Conservation (phyloP, 1,139 yeast genomes). For the Kodamaea arcana region DNA sequence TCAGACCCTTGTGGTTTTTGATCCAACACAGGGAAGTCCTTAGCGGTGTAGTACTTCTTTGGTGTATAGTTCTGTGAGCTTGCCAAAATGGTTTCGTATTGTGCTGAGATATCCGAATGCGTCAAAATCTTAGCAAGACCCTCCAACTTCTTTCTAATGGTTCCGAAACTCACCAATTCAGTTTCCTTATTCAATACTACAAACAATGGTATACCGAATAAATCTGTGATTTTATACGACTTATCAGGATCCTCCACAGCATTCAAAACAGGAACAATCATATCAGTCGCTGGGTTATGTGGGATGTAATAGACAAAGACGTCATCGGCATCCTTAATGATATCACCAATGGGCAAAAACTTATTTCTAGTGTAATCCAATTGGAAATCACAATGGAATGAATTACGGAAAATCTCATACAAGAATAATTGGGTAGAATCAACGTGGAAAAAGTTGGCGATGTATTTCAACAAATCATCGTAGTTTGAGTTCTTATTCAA, state of each 20-base stretch:
- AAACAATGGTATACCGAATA: slow-evolving; percentile 75
- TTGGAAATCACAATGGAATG: slow-evolving; percentile 69
- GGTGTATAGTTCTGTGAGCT: slow-evolving; percentile 8
- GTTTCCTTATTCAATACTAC: slow-evolving; percentile 51
- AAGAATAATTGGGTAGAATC: slow-evolving; percentile 48
- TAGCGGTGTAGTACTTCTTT: slow-evolving; percentile 20
- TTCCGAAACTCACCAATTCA: slow-evolving; percentile 44
- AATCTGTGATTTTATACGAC: slow-evolving; percentile 32
- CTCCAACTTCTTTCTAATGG: slow-evolving; percentile 54
- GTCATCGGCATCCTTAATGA: slow-evolving; percentile 60
- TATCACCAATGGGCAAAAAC: slow-evolving; percentile 65
- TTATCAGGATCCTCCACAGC: slow-evolving; percentile 42
- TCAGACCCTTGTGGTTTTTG: neutral
- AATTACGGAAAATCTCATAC: slow-evolving; percentile 67
- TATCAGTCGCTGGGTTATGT: slow-evolving; percentile 36
- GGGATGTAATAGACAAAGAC: slow-evolving; percentile 69
- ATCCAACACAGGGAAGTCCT: slow-evolving; percentile 32
- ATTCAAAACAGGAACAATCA: slow-evolving; percentile 68
- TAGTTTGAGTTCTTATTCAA: slow-evolving; percentile 63
- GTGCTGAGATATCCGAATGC: slow-evolving; percentile 20
- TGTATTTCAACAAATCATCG: slow-evolving; percentile 57
- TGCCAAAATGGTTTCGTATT: slow-evolving; percentile 19
- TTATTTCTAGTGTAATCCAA: slow-evolving; percentile 53
- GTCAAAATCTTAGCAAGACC: slow-evolving; percentile 26
- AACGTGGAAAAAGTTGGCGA: slow-evolving; percentile 49